Conservation (phyloP, 2,329 filamentous ascomycete species). For the Fusarium piperis region DNA sequence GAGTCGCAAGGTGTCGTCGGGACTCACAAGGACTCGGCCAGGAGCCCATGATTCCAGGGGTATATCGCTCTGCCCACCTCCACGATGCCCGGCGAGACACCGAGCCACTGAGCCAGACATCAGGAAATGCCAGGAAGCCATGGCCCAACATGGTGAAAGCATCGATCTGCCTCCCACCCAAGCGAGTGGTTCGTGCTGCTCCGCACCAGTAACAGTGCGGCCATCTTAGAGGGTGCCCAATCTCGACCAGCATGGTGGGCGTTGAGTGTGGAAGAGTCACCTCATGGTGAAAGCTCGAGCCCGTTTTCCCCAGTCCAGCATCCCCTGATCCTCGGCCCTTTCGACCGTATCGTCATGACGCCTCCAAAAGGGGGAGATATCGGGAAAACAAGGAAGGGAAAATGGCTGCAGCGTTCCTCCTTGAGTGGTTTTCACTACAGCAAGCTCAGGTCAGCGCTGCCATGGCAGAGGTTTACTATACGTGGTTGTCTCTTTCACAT, state of each 20-base stretch:
- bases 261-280: constrained; percentile 17
- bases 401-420: not conserved
- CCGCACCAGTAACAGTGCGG: constrained; percentile 11
- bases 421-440: not conserved
- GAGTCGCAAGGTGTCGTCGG: not conserved
- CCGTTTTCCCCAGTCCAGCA: constrained; percentile 15
- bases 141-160: constrained; percentile 13
- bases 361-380: constrained; percentile 3
- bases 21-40: constrained; percentile 2
- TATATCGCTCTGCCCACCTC: constrained; percentile 17
- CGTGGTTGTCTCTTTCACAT: not conserved
- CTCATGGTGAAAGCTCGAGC: constrained; percentile 26
- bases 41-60: constrained; percentile 16
- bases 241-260: constrained; percentile 10
- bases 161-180: constrained; percentile 9
- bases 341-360: constrained; percentile 15
- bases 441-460: too few species aligned
- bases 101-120: constrained; percentile 20
- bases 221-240: constrained; percentile 1
- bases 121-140: constrained; percentile 4
- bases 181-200: constrained; percentile 15
- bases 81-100: constrained; percentile 4
- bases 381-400: not conserved
- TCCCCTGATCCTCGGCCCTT: constrained; percentile 26
- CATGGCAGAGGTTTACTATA: not conserved